These are phyloP conservation scores for Xylaria scruposa DNA, from an alignment of 495 filamentous ascomycete species.

Conservation along the genomic window DNA sequence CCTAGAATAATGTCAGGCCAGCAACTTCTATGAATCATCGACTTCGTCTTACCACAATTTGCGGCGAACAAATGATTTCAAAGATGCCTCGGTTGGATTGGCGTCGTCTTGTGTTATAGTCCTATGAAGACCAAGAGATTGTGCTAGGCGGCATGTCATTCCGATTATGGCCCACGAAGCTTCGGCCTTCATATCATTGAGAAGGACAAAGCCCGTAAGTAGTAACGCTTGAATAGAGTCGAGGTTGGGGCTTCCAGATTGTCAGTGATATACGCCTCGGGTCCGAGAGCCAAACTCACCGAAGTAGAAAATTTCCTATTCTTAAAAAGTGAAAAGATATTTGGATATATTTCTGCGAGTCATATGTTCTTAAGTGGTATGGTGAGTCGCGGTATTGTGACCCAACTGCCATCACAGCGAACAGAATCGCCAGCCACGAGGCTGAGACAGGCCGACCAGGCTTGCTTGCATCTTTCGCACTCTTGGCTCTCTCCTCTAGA, in stretches of 20 bases:
- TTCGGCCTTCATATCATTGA: slow-evolving; percentile 67
- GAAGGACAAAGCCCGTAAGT: slow-evolving; percentile 59
- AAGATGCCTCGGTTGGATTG: slow-evolving; percentile 38
- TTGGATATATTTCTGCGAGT: slow-evolving; percentile 62
- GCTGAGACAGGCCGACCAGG: slow-evolving; percentile 63
- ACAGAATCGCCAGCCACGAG: slow-evolving; percentile 75
- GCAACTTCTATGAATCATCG: slow-evolving; percentile 2
- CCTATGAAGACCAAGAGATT: slow-evolving; percentile 60
- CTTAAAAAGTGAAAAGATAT: slow-evolving; percentile 63
- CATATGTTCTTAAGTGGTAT: slow-evolving; percentile 57
- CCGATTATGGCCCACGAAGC: slow-evolving; percentile 64
- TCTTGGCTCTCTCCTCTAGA: slow-evolving; percentile 67
- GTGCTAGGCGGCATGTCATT: slow-evolving; percentile 61
- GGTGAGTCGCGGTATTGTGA: slow-evolving; percentile 80
- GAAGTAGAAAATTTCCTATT: slow-evolving; percentile 59
- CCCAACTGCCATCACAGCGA: slow-evolving; percentile 79
- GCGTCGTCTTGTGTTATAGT: slow-evolving; percentile 48
- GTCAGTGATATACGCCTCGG: slow-evolving; percentile 11
- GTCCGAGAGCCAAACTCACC: slow-evolving; percentile 36
- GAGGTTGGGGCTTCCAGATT: slow-evolving; percentile 52
- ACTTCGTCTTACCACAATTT: slow-evolving; percentile 50
- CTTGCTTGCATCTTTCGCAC: slow-evolving; percentile 55
- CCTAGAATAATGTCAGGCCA: slow-evolving; percentile 40
- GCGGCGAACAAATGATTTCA: slow-evolving; percentile 53
- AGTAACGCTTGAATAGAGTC: slow-evolving; percentile 65